Conservation (phyloP, 1,139 yeast species). For the Scheffersomyces lignicola region DNA sequence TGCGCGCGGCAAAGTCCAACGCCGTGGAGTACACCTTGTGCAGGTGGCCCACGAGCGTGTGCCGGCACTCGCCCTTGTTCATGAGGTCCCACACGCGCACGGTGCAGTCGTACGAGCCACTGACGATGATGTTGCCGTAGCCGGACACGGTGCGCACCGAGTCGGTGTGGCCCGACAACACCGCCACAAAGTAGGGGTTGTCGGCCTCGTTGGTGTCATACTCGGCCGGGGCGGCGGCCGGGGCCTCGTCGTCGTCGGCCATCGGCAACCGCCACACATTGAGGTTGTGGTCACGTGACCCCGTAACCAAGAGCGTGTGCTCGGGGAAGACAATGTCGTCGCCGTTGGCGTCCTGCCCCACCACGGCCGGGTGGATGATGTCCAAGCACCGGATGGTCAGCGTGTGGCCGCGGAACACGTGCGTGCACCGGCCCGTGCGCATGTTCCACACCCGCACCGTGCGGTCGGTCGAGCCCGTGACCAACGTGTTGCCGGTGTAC, state of each 20-base stretch:
- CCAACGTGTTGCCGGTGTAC: constrained; percentile 78
- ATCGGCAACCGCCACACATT: constrained; percentile 86
- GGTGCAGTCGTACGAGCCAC: constrained; percentile 90
- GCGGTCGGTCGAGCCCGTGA: constrained; percentile 90
- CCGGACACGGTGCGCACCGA: constrained; percentile 90
- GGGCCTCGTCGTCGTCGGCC: constrained; percentile 36
- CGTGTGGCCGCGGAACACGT: constrained; percentile 85
- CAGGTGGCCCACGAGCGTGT: constrained; percentile 77
- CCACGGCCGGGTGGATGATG: constrained; percentile 65
- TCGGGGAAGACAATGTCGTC: constrained; percentile 63
- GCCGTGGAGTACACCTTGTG: constrained; percentile 88
- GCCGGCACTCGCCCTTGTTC: constrained; percentile 68
- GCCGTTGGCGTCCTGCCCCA: constrained; percentile 62
- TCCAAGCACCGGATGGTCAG: constrained; percentile 92
- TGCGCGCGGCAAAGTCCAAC: constrained; percentile 68
- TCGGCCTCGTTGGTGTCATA: constrained; percentile 36
- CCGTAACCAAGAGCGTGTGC: constrained; percentile 72
- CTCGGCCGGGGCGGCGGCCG: constrained; percentile 30
- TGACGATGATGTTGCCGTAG: constrained; percentile 76
- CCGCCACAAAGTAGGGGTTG: constrained; percentile 76
- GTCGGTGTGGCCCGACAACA: constrained; percentile 80
- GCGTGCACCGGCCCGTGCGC: constrained; percentile 72
- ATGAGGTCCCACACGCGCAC: constrained; percentile 90
- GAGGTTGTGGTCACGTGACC: constrained; percentile 87
- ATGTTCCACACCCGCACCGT: constrained; percentile 89